Base-by-base conservation (phyloP, 2,329 filamentous ascomycete species). In the Clonostachys chloroleuca region DNA sequence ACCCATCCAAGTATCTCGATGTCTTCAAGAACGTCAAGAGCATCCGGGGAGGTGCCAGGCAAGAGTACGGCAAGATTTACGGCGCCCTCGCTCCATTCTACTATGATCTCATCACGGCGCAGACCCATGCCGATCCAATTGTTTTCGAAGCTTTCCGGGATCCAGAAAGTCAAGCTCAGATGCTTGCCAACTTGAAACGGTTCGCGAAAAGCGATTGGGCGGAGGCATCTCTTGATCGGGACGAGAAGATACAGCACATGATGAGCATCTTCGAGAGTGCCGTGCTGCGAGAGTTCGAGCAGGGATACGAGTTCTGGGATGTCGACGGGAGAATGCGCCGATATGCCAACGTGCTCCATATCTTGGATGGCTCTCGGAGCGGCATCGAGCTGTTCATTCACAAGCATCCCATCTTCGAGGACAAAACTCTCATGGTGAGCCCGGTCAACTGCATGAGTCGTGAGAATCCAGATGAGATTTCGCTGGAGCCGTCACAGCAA, bases 1-100 rank as follows among this genome's bases (percentile, higher is more conserved):
- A 90, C 52, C 77, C 83, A 0, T 76, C 80, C 14, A 76, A 80
- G 3, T 77, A 90, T 24, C 67, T 96, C 44, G 78, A 78, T 34
- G 80, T 91, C 1, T 73, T 97, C 48, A 78, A 83, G 48, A 77
- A 78, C 33, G 85, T 84, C 30, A 83, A 78, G 58, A 97, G 92
- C 43, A 81, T 95, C 44, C 79, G 94, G 40, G 94, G 92, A 5
- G 81, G 84, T 56, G 94, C 94, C 41, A 81, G 92, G 51, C 83
- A 94, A 56, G 92, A 97, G 65, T 99, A 92, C 62, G 92, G 87
- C 14, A 95, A 87, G 63, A 77, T 97, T 13, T 95, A 97, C 65
- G 86, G 84, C n/a, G 87, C 89, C 5, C 68, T 99, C 55, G 88
- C 85, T 12, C 92, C 92, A 0, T 92, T 95, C 57, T 99, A 97